Conservation (phyloP, 495 filamentous ascomycete species). For the Penicillium verhagenii region DNA sequence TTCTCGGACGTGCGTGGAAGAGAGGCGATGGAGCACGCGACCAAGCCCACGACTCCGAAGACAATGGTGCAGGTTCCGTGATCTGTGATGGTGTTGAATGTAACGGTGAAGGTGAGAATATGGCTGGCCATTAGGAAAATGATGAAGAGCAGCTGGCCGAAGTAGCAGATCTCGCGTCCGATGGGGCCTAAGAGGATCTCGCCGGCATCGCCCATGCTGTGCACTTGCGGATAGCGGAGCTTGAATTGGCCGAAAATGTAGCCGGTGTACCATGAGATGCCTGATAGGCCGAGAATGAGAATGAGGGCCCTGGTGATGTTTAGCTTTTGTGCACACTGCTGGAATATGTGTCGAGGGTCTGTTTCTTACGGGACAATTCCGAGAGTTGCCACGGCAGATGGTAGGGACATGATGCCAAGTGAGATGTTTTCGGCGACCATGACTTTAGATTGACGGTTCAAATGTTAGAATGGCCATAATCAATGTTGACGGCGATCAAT, state of each 20-base stretch:
- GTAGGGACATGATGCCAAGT: constrained; percentile 59
- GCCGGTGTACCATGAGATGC: constrained; percentile 46
- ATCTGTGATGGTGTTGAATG: constrained; percentile 63
- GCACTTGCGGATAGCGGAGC: constrained; percentile 23
- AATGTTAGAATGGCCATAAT: neutral
- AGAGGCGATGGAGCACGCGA: constrained; percentile 19
- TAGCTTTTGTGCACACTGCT: neutral
- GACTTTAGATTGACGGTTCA: constrained; percentile 33
- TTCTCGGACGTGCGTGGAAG: constrained; percentile 16
- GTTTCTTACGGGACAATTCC: constrained; percentile 56
- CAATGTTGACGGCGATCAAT: neutral
- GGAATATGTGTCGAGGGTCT: constrained; percentile 29
- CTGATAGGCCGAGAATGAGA: constrained; percentile 55
- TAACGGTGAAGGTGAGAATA: constrained; percentile 70
- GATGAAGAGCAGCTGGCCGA: constrained; percentile 60
- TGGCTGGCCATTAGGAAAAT: constrained; percentile 74
- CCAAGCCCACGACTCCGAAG: constrained; percentile 44
- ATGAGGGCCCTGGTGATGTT: constrained; percentile 21
- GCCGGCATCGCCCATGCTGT: constrained; percentile 63
- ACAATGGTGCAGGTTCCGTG: constrained; percentile 66
- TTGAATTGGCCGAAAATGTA: constrained; percentile 28
- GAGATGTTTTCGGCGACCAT: constrained; percentile 65
- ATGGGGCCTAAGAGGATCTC: constrained; percentile 60
- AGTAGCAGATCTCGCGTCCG: constrained; percentile 62
- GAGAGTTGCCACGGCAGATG: constrained; percentile 57